Base-by-base conservation (phyloP, 768 basidiomycete species). In the Sporobolomyces roseus region DNA sequence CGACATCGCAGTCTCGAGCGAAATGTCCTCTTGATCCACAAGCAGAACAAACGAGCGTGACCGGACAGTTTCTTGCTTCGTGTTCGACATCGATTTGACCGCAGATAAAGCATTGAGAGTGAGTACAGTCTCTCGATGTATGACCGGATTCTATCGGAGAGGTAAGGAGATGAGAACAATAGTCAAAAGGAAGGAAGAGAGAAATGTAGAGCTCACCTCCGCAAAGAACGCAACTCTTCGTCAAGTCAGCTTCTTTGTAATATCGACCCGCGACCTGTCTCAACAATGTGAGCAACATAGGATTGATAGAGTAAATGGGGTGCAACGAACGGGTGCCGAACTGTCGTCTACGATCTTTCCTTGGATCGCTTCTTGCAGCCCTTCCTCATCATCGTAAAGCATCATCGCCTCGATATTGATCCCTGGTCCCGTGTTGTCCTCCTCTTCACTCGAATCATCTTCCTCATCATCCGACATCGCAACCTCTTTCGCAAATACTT, bases 171-270 rank as follows among this genome's bases (percentile, higher is more conserved):
- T 12, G 41, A 50, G 32, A 63, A 41, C 30, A n/a, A n/a, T n/a
- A n/a, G n/a, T 30, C 7, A 29, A 9, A 41, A 8, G 0, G 25
- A 36, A 14, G 14, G 23, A 9, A 14, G 12, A 21, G 32, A 33
- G 27, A 16, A 6, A 48, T 14, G 9, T 17, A 13, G 46, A 30
- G 4, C 71, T 30, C n/a, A 72, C 71, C 71, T 65, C 71, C 71
- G 36, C 71, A 72, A 1, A 72, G 64, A 1, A 64, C 71, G 30
- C 71, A 72, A 4, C 63, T 68, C 30, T 66, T 68, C 9, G 71
- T 72, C 41, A 72, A 50, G 50, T 72, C 71, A 10, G 63, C 71
- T 30, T 72, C 71, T 27, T 72, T 72, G 66, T 72, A 72, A 60
- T 72, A 72, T 21, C 71, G 38, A 0, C 71, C 71, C 21, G 71